Conservation (phyloP, 2,329 filamentous ascomycete species). For the Huntiella bhutanensis region DNA sequence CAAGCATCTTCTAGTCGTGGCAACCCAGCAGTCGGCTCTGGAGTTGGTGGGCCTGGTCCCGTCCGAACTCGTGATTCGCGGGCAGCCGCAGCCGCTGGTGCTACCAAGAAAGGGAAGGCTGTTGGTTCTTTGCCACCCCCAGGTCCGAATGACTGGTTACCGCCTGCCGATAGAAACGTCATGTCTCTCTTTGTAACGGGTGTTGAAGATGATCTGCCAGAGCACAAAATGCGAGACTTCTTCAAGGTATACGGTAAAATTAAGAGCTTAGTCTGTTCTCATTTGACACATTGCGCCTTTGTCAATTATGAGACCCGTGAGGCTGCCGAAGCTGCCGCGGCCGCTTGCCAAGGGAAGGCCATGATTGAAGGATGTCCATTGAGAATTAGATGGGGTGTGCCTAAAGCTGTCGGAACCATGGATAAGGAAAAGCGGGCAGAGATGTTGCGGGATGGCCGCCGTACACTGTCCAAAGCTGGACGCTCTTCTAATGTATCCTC, state of each 20-base stretch:
- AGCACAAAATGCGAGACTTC: constrained; percentile 76
- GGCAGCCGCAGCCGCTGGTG: constrained; percentile 31
- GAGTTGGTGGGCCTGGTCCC: constrained; percentile 48
- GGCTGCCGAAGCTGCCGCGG: constrained; percentile 69
- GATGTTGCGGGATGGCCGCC: constrained; percentile 54
- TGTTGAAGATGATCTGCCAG: constrained; percentile 86
- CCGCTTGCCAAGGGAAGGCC: constrained; percentile 68
- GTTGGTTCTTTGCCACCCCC: constrained; percentile 22
- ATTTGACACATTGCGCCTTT: constrained; percentile 93
- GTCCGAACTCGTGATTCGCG: constrained; percentile 55
- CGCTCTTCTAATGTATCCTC: background rate
- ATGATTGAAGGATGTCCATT: constrained; percentile 83
- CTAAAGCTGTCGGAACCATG: constrained; percentile 80
- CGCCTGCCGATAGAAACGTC: constrained; percentile 67
- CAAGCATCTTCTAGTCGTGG: constrained; percentile 20
- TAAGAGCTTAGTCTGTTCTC: constrained; percentile 82
- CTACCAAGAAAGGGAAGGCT: constrained; percentile 28
- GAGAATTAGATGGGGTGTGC: constrained; percentile 78
- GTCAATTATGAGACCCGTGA: constrained; percentile 80
- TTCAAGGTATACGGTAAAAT: constrained; percentile 81
- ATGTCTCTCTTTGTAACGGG: constrained; percentile 90
- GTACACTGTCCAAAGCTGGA: constrained; percentile 1
- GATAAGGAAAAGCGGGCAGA: constrained; percentile 66
- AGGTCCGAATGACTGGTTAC: constrained; percentile 66
- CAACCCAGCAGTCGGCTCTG: constrained; percentile 33